phyloP scores from a whole-genome alignment of 2,329 filamentous ascomycete species.

The Cercospora zeina region DNA sequence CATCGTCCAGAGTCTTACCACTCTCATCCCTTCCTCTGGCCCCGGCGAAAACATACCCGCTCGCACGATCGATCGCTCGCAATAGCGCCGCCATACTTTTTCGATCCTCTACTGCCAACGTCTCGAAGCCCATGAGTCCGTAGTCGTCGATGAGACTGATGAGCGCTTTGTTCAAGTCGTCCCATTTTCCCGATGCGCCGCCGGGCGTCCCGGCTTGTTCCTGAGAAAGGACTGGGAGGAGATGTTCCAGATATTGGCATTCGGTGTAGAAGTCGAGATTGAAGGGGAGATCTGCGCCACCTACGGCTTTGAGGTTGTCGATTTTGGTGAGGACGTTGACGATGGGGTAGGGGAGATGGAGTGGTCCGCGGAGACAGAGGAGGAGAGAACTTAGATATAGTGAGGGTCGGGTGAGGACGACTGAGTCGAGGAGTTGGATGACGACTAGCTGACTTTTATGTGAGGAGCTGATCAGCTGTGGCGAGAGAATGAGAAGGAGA shows the following conservation, averaged over 20 bases:
- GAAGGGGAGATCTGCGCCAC: slow-evolving; percentile 82
- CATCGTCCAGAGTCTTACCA: slow-evolving; percentile 37
- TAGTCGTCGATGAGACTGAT: slow-evolving; percentile 86
- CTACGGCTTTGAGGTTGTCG: slow-evolving; percentile 74
- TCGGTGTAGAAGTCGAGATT: slow-evolving; percentile 98
- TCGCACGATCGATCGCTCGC: slow-evolving; percentile 84
- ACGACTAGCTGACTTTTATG: slow-evolving; percentile 72
- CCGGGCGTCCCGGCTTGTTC: slow-evolving; percentile 59
- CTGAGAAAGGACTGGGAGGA: slow-evolving; percentile 75
- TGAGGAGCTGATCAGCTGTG: slow-evolving; percentile 42
- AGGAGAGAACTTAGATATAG: slow-evolving; percentile 93
- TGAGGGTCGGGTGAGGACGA: slow-evolving; percentile 88
- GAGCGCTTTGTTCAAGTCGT: slow-evolving; percentile 80
- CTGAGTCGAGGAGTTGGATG: slow-evolving; percentile 89
- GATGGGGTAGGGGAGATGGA: slow-evolving; percentile 95
- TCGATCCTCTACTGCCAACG: slow-evolving; percentile 93
- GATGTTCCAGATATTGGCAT: slow-evolving; percentile 84
- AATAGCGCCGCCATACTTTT: slow-evolving; percentile 93
- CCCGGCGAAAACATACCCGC: slow-evolving; percentile 88
- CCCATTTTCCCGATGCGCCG: slow-evolving; percentile 64
- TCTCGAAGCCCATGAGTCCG: slow-evolving; percentile 86
- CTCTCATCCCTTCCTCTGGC: slow-evolving; percentile 86
- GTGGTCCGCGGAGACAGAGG: slow-evolving; percentile 90
- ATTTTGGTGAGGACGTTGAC: slow-evolving; percentile 97
- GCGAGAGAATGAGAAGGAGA: neutral